These are phyloP conservation scores for Solanum commersonii DNA, from an alignment of 257 asterid genomes.

Conservation along the genomic window DNA sequence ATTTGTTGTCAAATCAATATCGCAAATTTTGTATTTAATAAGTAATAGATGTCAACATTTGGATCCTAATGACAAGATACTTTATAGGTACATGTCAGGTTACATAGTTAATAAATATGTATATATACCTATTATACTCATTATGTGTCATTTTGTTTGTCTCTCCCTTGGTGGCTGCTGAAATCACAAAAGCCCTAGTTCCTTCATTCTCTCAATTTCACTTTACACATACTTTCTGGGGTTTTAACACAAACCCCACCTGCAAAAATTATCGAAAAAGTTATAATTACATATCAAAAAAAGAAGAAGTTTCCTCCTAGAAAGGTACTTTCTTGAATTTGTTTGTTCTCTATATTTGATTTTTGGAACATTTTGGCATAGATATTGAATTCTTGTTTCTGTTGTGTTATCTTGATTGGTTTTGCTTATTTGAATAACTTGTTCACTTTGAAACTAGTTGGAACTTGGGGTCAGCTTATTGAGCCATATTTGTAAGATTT, in stretches of 20 bases:
- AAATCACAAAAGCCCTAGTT: not conserved
- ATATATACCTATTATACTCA: not conserved
- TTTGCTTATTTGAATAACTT: not conserved
- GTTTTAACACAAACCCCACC: not conserved
- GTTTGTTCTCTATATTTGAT: not conserved
- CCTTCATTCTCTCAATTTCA: not conserved
- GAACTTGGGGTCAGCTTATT: not conserved
- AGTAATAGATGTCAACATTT: not conserved
- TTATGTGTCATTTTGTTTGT: not conserved
- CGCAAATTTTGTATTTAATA: not conserved
- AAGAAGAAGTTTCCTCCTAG: not conserved
- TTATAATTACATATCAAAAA: not conserved
- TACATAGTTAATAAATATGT: not conserved
- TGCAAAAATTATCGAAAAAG: not conserved
- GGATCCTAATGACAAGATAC: not conserved
- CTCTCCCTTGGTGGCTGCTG: not conserved
- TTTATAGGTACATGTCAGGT: not conserved
- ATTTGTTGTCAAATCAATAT: not conserved
- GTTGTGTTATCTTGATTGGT: not conserved
- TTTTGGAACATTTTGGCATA: not conserved
- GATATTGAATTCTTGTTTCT: not conserved
- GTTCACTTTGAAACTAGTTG: not conserved
- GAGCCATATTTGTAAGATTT: not conserved
- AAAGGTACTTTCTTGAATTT: not conserved
- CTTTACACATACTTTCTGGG: not conserved